Evolutionary conservation across 2,329 filamentous ascomycete genomes (phyloP), one percentile per base, ranked within the genome.

Genomic region (Pleurostoma richardsiae): DNA sequence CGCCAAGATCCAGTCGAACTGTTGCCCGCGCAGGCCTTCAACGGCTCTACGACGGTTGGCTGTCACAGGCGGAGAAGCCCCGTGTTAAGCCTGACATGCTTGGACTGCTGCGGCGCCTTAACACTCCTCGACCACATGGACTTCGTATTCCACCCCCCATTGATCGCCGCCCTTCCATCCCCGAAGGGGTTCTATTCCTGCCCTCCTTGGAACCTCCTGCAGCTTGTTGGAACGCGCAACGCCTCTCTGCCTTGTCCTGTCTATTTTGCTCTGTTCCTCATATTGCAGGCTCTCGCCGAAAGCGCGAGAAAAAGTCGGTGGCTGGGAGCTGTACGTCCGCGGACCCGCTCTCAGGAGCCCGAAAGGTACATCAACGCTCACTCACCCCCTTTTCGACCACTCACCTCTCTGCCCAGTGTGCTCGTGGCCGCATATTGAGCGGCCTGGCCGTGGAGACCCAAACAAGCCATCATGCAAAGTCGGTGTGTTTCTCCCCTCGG

Each of bases 401-500:
- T 49, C 39, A 43, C 36, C 39, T 26, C 38, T 26, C 42, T 27
- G 39, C 6, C 48, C 45, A 44, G 48, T 42, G 50, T 44, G 39
- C 45, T 42, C 46, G 44, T 31, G 50, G 50, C 48, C 50, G 50
- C 50, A 52, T 50, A 42, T 41, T 38, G 29, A 40, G 48, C 43
- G 48, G 50, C 50, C 50, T 39, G 41, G 38, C 43, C 50, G 48
- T 52, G 50, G 50, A 47, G 45, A 50, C 50, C 50, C 50, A 50
- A 50, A 19, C 50, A 44, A 41, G 41, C 36, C 41, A 33, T 43
- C 46, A 44, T 39, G 50, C 47, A 52, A 52, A 50, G 50, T 50
- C 50, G 50, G 50, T 52, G 50, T 52, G 48, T 48, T 39, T 36
- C 33, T 36, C 33, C 33, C n/a, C n/a, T 36, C 19, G 19, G 19